Evolutionary conservation across 2,329 filamentous ascomycete genomes (phyloP), one percentile per base, ranked within the genome.

Genomic region (Arachnomyces sp.): DNA sequence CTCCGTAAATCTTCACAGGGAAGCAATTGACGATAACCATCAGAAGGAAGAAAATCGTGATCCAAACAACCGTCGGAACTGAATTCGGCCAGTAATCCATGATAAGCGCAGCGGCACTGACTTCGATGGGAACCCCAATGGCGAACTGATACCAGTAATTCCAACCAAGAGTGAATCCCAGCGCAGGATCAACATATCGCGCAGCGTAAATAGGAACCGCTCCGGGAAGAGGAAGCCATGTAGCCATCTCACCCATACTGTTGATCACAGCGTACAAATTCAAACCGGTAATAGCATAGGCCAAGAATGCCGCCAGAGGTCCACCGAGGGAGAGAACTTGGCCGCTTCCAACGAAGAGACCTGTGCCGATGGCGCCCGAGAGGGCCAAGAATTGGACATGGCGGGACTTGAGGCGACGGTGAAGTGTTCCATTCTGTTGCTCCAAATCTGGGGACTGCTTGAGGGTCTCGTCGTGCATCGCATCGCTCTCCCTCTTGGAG

Each of bases 61-160:
- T 51, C 49, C 49, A 52, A 2, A 54, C 51, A 2, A 40, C 49
- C 7, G 43, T 37, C 15, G 47, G 38, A 3, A 53, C 38, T 6
- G 39, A 31, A 31, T 50, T 49, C 2, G 50, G 47, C 52, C 50
- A 52, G 54, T 67, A 73, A 45, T 70, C 63, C 7, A 73, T 61
- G 39, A 72, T 61, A 11, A 71, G 58, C n/a, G 63, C 66, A 15
- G 66, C 65, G 4, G 60, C 67, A 3, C 64, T 71, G 14, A 72
- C 61, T 42, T 72, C 69, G 45, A 70, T 63, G 2, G 66, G 64
- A n/a, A 71, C 66, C 2, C 65, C 67, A 38, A 73, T 70, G 28
- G 67, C 65, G n/a, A 68, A 65, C 39, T 70, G 60, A 45, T 70
- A 71, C 66, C 66, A 73, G 49, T 72, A 73, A 36, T 72, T 71